These are phyloP conservation scores for Coemansia sp. DNA, from an alignment of 192 early-diverging fungal species.

Conservation along the genomic window DNA sequence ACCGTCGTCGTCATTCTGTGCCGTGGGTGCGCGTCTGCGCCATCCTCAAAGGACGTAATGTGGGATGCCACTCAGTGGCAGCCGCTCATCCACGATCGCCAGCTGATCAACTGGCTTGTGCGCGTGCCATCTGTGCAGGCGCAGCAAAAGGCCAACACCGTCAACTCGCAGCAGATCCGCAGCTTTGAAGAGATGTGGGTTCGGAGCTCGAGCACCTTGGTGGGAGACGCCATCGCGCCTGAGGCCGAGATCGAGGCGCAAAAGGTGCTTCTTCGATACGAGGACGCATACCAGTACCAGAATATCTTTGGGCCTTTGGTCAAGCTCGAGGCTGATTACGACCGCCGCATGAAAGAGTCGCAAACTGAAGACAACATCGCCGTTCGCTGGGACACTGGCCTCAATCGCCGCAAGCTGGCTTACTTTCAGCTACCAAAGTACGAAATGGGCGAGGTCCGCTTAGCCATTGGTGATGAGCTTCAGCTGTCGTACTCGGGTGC, in stretches of 20 bases:
- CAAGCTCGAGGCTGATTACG: conserved; percentile 94
- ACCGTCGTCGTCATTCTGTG: conserved; percentile 98
- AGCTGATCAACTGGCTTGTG: conserved; percentile 94
- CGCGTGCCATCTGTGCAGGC: conserved; percentile 87
- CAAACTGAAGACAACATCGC: conserved; percentile 95
- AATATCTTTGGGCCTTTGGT: conserved; percentile 95
- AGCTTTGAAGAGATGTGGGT: conserved; percentile 93
- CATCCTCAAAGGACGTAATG: conserved; percentile 89
- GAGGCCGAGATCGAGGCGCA: conserved; percentile 75
- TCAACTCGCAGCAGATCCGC: conserved; percentile 82
- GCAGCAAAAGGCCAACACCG: conserved; percentile 79
- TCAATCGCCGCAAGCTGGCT: conserved; percentile 91
- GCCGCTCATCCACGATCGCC: conserved; percentile 94
- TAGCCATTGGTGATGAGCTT: conserved; percentile 96
- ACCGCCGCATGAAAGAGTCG: conserved; percentile 84
- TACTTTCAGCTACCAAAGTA: conserved; percentile 94
- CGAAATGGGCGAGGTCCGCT: conserved; percentile 83
- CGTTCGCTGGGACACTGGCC: conserved; percentile 97
- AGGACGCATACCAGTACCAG: conserved; percentile 98
- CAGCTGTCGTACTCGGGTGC: conserved; percentile 86
- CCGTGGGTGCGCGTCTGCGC: conserved; percentile 89
- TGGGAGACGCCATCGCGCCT: conserved; percentile 78
- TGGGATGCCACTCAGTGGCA: conserved; percentile 98
- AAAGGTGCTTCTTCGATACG: conserved; percentile 84
- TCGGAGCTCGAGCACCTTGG: conserved; percentile 67